Conservation (phyloP, 306 rosid species). For the Gillenia trifoliata region DNA sequence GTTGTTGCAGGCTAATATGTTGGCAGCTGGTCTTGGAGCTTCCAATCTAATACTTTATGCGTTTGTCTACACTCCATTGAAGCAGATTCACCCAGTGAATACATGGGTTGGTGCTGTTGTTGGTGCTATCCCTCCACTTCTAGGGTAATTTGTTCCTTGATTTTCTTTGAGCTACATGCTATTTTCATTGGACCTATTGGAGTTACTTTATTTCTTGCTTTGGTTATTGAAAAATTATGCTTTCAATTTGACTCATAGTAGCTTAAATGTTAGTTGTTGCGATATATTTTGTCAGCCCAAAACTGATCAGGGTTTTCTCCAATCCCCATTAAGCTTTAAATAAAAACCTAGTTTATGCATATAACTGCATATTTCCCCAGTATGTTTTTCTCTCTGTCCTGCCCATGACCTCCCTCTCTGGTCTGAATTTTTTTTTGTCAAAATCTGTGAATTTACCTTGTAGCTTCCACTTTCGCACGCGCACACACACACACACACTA, state of each 20-base stretch:
- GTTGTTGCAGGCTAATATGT: slow-evolving; percentile 88
- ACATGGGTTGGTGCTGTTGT: slow-evolving; percentile 99
- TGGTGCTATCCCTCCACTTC: slow-evolving; percentile 97
- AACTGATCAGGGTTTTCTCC: not conserved
- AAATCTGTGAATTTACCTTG: too few relatives aligned
- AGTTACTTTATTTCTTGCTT: not conserved
- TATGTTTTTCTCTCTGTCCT: not conserved
- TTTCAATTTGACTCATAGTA: not conserved
- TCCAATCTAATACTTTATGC: slow-evolving; percentile 84
- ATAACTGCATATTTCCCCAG: not conserved
- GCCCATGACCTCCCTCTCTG: not conserved
- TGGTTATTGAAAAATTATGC: not conserved
- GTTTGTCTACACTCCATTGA: slow-evolving; percentile 83
- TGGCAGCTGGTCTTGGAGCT: slow-evolving; percentile 97
- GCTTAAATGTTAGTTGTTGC: not conserved
- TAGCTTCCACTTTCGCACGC: not conserved
- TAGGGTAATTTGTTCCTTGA: slow-evolving; percentile 52
- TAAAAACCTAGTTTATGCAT: not conserved
- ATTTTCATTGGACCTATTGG: not conserved
- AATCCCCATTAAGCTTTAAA: not conserved
- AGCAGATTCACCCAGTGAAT: slow-evolving; percentile 94
- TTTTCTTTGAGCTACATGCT: slow-evolving; percentile 5
- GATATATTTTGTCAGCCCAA: not conserved
- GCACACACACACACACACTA: not conserved
- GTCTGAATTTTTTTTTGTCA: not conserved